Evolutionary conservation across 23 red algal species (phyloP).

Genomic region (Gracilaria domingensis): DNA sequence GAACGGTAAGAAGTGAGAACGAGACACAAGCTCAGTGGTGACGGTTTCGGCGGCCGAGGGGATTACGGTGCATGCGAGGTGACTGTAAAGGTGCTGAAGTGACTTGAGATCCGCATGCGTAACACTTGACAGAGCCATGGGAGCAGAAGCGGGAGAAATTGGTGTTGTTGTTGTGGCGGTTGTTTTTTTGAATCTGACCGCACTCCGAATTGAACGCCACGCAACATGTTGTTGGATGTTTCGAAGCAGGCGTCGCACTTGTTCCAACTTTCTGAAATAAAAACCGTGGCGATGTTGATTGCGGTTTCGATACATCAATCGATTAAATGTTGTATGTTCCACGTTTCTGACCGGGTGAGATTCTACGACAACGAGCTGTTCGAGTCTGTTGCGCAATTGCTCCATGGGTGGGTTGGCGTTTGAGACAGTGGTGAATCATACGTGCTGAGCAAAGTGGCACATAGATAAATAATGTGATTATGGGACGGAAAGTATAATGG

Average conservation of each 20-base stretch:
- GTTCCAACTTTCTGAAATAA: constrained; percentile 58
- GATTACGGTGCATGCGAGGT: not conserved
- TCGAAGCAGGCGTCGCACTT: constrained; percentile 54
- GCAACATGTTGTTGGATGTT: constrained; percentile 12
- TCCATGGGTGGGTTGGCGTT: not conserved
- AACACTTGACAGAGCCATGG: constrained; percentile 46
- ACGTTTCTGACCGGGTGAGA: constrained; percentile 8
- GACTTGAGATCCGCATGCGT: constrained; percentile 43
- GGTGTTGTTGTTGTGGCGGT: not conserved
- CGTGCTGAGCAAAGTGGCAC: too few species aligned
- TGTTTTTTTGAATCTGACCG: not conserved
- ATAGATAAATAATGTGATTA: too few species aligned
- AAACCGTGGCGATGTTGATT: constrained; percentile 57
- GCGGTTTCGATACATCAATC: constrained; percentile 59
- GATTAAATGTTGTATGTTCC: constrained; percentile 54
- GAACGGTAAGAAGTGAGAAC: constrained; percentile 63
- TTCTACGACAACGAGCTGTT: not conserved
- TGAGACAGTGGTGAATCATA: too few species aligned
- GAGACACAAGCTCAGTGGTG: constrained; percentile 44
- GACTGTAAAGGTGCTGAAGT: not conserved
- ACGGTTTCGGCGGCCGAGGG: constrained; percentile 28
- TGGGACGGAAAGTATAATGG: too few species aligned
- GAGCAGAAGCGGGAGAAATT: not conserved
- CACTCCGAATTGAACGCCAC: constrained; percentile 39
- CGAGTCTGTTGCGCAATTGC: not conserved